Evolutionary conservation across 768 basidiomycete species (phyloP).

Genomic region (Amanita pallidorosea): DNA sequence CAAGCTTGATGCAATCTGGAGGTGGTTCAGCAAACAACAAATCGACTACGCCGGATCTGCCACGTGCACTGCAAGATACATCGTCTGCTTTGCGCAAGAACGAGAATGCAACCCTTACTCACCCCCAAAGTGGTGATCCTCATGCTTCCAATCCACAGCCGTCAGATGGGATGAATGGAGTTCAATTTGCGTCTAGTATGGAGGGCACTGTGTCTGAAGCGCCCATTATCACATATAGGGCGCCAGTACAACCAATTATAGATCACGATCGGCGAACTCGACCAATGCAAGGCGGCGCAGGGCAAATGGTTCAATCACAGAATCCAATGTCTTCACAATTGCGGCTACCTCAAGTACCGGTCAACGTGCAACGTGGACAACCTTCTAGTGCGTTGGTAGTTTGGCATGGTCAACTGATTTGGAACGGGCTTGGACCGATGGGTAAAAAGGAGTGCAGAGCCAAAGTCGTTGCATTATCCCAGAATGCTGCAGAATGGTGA

Average conservation of each 20-base stretch:
- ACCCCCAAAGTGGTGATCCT: conserved; percentile 3
- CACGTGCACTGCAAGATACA: not conserved
- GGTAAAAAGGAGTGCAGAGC: conserved; percentile 30
- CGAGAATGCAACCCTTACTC: not conserved
- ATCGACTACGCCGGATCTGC: not conserved
- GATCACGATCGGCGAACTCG: conserved; percentile 30
- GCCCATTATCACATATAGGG: conserved; percentile 9
- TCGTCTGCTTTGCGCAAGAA: not conserved
- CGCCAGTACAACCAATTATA: conserved; percentile 38
- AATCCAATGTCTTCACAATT: not conserved
- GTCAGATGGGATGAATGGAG: not conserved
- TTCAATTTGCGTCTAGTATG: not conserved
- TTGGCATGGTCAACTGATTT: conserved; percentile 43
- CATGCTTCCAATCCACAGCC: not conserved
- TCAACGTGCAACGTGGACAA: conserved; percentile 10
- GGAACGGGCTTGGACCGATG: conserved; percentile 25
- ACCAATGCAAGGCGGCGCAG: not conserved
- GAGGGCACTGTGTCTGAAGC: not conserved
- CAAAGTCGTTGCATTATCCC: conserved; percentile 23
- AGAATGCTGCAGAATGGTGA: conserved; percentile 21
- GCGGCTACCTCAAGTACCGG: conserved; percentile 7
- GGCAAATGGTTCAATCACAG: not conserved
- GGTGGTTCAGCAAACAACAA: not conserved
- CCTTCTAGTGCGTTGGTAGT: conserved; percentile 9
- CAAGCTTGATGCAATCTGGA: not conserved